Conservation (phyloP, 768 basidiomycete species). For the Amyloporia xantha region DNA sequence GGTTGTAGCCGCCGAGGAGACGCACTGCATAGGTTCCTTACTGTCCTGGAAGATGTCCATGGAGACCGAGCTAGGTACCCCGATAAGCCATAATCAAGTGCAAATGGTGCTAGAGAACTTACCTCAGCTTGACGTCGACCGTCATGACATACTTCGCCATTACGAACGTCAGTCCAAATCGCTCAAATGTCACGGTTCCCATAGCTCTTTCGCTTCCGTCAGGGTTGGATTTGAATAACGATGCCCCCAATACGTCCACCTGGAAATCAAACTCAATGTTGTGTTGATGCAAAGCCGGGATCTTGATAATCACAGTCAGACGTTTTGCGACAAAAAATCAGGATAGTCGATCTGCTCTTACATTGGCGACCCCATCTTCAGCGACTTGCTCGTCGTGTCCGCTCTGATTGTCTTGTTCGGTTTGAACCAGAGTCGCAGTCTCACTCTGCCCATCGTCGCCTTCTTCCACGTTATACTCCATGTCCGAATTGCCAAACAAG, state of each 20-base stretch:
- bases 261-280: constrained; percentile 83
- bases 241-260: constrained; percentile 76
- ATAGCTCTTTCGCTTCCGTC: constrained; percentile 65
- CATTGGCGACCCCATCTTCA: constrained; percentile 49
- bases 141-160: constrained; percentile 82
- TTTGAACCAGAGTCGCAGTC: constrained; percentile 22
- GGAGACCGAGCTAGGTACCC: constrained; percentile 51
- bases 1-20: constrained; percentile 50
- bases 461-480: constrained; percentile 68
- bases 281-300: constrained; percentile 44
- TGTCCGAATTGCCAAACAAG: constrained; percentile 45
- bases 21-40: constrained; percentile 49
- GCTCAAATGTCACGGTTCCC: constrained; percentile 72
- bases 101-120: background rate
- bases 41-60: constrained; percentile 65
- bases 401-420: too few species aligned
- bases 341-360: constrained; percentile 17
- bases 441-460: constrained; percentile 38
- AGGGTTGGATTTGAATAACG: constrained; percentile 61
- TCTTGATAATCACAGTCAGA: constrained; percentile 18
- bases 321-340: too few species aligned
- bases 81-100: constrained; percentile 1
- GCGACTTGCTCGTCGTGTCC: constrained; percentile 62
- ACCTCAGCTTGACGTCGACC: constrained; percentile 79
- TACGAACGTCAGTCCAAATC: constrained; percentile 69